Conservation (phyloP, 805 yeast species). For the Candida nonsorbophila region DNA sequence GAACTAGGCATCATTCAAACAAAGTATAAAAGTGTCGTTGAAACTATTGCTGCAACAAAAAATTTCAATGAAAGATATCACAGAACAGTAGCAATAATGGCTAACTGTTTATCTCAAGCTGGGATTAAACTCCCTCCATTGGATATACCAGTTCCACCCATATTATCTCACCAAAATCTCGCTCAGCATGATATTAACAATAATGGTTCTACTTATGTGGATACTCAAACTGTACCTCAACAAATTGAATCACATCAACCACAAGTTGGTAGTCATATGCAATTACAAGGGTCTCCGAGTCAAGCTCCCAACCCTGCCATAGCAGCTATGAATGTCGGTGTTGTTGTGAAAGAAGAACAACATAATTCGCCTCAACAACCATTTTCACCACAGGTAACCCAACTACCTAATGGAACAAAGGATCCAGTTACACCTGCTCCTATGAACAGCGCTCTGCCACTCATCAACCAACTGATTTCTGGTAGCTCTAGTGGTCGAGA, state of each 20-base stretch:
- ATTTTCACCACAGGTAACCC: slow-evolving; percentile 1
- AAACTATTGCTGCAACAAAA: slow-evolving; percentile 53
- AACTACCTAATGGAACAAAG: slow-evolving; percentile 2
- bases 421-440: slow-evolving; percentile 1
- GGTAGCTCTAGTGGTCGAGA: slow-evolving; percentile 4
- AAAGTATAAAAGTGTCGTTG: slow-evolving; percentile 61
- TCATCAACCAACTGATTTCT: neutral
- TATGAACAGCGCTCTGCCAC: neutral
- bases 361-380: no score
- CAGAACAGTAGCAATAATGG: slow-evolving; percentile 45
- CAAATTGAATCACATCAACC: slow-evolving; percentile 5
- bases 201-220: no score
- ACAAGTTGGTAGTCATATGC: no score
- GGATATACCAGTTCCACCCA: slow-evolving; percentile 44
- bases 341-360: no score
- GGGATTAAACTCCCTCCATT: slow-evolving; percentile 68
- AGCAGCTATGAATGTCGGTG: no score
- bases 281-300: no score
- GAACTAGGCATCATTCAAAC: slow-evolving; percentile 38
- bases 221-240: no score
- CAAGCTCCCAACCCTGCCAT: no score
- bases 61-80: slow-evolving; percentile 53
- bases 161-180: no score
- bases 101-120: slow-evolving; percentile 44
- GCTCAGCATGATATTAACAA: no score